Base-by-base conservation (phyloP, 495 filamentous ascomycete species). In the Talaromyces thailandensis region DNA sequence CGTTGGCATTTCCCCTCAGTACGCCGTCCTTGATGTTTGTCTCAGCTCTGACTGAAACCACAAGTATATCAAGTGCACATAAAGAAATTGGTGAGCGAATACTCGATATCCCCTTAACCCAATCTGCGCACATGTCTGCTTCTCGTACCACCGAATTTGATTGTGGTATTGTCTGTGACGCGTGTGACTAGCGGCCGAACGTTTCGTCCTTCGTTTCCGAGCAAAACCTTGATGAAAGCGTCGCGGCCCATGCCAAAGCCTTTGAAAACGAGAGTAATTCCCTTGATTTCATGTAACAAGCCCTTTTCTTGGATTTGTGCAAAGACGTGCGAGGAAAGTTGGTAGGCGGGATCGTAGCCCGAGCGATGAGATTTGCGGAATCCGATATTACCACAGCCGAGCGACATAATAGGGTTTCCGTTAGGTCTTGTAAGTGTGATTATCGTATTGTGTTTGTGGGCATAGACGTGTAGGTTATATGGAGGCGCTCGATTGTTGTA, bases 111-210 rank as follows among this genome's bases (percentile, higher is more conserved):
- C 9, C 6, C 32, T n/a, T 67, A 92, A 79, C 91, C 88, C 77
- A 97, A 76, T 79, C 94, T 86, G 71, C 92, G 92, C 43, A 84
- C 84, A 68, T 84, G 89, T 70, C 78, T 80, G 78, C 90, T 91
- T 73, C 93, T 89, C 63, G 91, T 92, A 69, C 94, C 95, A 76
- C 95, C 94, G 78, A 97, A 96, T 76, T 98, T 98, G 70, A 98
- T 70, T 68, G 89, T 86, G 53, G 92, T 96, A 35, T 82, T 74
- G 79, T 98, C 94, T 24, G 87, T 82, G 40, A 98, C 90, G 67
- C 84, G 84, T 57, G 79, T 76, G 63, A 98, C 84, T 76, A 86
- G 83, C 16, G 76, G 75, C 64, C 91, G 84, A 53, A 98, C 65
- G 65, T 76, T 68, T 69, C 82, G 85, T 57, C 94, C 94, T 71